Percentiles rank a stretch among this genome's conserved stretches.
These are phyloP conservation scores for Diospyros lotus DNA, from an alignment of 148 eudicot genomes.

Conservation along the genomic window DNA sequence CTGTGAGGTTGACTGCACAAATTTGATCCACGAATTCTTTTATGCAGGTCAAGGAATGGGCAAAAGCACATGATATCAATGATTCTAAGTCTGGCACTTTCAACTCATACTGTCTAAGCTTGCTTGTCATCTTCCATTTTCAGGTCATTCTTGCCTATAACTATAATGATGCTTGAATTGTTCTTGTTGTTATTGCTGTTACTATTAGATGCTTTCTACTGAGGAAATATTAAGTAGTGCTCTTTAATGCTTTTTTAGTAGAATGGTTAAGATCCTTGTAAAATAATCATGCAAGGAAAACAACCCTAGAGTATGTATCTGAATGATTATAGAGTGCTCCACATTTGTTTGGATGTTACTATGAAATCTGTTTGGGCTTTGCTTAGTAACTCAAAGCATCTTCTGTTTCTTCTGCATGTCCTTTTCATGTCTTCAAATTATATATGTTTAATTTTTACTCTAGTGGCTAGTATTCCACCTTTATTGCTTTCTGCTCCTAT, in stretches of 20 bases:
- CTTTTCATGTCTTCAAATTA: background rate
- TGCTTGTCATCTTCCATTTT: conserved; percentile 88
- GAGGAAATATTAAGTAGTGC: background rate
- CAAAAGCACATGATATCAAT: conserved; percentile 74
- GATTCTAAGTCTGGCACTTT: conserved; percentile 72
- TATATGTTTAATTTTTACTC: background rate
- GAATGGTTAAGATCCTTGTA: background rate
- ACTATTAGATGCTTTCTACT: background rate
- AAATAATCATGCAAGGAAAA: background rate
- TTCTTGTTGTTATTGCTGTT: background rate
- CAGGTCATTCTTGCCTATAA: conserved; percentile 51
- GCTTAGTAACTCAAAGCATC: background rate
- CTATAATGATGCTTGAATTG: background rate
- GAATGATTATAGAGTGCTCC: background rate
- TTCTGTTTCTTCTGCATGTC: background rate
- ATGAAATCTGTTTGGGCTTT: background rate
- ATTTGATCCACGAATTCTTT: conserved; percentile 17
- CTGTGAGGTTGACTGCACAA: conserved; percentile 1
- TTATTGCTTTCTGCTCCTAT: background rate
- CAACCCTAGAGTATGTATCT: background rate
- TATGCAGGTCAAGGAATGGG: conserved; percentile 97
- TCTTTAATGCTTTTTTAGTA: background rate
- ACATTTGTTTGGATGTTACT: background rate
- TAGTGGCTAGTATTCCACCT: background rate
- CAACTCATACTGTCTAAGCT: conserved; percentile 76